Percentiles rank a stretch among this genome's conserved stretches.
Evolutionary conservation across 2,329 filamentous ascomycete species (phyloP).

Genomic region (Aspergillus piperis): DNA sequence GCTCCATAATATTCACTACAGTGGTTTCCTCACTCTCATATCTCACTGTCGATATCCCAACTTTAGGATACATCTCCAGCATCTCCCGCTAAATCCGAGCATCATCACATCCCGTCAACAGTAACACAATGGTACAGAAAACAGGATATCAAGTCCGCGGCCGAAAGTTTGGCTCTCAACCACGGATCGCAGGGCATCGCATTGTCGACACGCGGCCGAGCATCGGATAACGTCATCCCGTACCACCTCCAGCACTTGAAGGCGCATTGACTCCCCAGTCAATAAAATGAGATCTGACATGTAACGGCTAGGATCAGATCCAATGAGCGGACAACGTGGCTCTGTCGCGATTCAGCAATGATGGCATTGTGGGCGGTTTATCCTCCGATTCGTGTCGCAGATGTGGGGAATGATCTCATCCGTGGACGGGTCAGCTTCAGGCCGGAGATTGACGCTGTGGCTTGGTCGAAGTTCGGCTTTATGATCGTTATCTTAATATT

Average conservation of each 20-base stretch:
- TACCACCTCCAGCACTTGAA: not conserved
- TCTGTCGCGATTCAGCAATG: not conserved
- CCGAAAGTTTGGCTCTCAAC: not conserved
- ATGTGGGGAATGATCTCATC: slow-evolving; percentile 1
- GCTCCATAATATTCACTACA: not conserved
- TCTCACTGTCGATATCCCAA: not conserved
- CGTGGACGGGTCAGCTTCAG: not conserved
- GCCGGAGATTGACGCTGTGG: not conserved
- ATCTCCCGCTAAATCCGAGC: not conserved
- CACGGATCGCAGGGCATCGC: not conserved
- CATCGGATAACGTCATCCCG: not conserved
- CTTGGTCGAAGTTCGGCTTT: not conserved
- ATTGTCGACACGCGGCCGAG: not conserved
- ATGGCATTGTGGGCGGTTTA: not conserved
- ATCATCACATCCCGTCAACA: not conserved
- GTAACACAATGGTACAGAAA: not conserved
- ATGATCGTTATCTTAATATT: too few species aligned
- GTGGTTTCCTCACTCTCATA: not conserved
- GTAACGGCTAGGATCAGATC: not conserved
- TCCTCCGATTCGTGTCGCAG: not conserved
- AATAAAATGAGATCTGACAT: not conserved
- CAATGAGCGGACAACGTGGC: not conserved
- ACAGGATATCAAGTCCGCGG: not conserved
- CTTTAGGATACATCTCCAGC: not conserved
- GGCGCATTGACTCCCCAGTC: not conserved